phyloP scores from a whole-genome alignment of 2,329 filamentous ascomycete species.

The Fusarium odoratissimum region DNA sequence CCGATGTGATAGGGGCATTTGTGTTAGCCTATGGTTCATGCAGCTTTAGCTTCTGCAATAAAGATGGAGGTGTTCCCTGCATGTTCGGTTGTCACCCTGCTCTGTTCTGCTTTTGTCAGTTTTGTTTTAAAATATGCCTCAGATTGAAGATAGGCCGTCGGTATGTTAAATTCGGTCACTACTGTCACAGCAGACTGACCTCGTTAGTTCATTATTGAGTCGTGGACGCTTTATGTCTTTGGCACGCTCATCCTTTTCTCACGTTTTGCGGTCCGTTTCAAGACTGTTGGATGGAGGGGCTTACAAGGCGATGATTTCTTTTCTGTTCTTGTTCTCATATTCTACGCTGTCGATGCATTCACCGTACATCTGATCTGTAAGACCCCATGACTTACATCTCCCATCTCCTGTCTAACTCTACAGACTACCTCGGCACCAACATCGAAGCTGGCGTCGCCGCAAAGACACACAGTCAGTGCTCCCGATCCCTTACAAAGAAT shows the following conservation, averaged over 20 bases:
- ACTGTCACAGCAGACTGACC: neutral
- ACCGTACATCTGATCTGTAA: constrained; percentile 51
- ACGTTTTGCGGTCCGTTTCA: constrained; percentile 51
- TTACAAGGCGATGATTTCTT: constrained; percentile 55
- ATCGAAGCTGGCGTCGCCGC: constrained; percentile 28
- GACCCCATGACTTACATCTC: neutral
- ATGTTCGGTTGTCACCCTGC: neutral
- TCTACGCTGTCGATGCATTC: constrained; percentile 51
- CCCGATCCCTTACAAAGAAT: rapidly evolving
- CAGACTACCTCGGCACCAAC: constrained; percentile 39
- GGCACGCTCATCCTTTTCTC: constrained; percentile 48
- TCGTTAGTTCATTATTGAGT: constrained; percentile 44
- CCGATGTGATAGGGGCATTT: neutral
- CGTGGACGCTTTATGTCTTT: constrained; percentile 48
- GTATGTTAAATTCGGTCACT: rapidly evolving
- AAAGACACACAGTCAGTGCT: neutral
- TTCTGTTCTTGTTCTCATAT: constrained; percentile 48
- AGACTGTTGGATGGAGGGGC: constrained; percentile 52
- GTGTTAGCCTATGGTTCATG: neutral
- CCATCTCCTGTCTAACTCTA: neutral
- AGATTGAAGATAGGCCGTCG: neutral
- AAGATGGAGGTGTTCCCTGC: too few species aligned
- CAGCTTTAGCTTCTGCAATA: neutral
- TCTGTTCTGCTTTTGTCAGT: neutral
- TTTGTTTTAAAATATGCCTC: neutral